These are phyloP conservation scores for Neonectria faginata DNA, from an alignment of 2,329 filamentous ascomycete genomes.

Conservation along the genomic window DNA sequence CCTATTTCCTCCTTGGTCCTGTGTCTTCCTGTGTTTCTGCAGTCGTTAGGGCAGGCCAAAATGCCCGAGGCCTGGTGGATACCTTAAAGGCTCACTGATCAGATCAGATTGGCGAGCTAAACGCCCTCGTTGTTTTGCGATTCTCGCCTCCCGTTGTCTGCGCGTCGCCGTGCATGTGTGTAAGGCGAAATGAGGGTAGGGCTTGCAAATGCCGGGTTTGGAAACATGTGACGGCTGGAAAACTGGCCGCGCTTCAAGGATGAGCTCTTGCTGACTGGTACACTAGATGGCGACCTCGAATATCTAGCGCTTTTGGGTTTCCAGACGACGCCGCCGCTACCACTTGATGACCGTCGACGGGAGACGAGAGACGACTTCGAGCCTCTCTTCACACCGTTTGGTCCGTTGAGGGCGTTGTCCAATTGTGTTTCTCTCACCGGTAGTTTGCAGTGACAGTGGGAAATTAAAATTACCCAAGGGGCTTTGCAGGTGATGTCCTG, in stretches of 20 bases:
- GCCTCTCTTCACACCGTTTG: slow-evolving; percentile 4
- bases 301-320: not conserved
- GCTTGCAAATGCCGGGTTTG: slow-evolving; percentile 2
- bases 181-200: slow-evolving; percentile 10
- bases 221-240: slow-evolving; percentile 8
- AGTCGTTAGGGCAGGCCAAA: slow-evolving; percentile 16
- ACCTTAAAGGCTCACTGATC: slow-evolving; percentile 21
- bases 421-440: slow-evolving; percentile 13
- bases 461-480: slow-evolving; percentile 44
- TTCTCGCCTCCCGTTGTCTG: slow-evolving; percentile 5
- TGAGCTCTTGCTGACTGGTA: slow-evolving; percentile 1
- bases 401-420: not conserved
- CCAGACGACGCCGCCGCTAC: slow-evolving; percentile 3
- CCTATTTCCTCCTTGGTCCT: not conserved
- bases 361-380: not conserved
- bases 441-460: slow-evolving; percentile 1
- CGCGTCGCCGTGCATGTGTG: slow-evolving; percentile 6
- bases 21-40: slow-evolving; percentile 13
- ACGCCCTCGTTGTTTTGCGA: slow-evolving; percentile 35
- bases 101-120: slow-evolving; percentile 45
- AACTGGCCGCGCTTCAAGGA: slow-evolving; percentile 1
- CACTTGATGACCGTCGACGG: not conserved
- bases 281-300: not conserved
- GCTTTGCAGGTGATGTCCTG: slow-evolving; percentile 31
- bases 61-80: slow-evolving; percentile 35